These are phyloP conservation scores for Alternaria panax DNA, from an alignment of 2,329 filamentous ascomycete genomes.

Conservation along the genomic window DNA sequence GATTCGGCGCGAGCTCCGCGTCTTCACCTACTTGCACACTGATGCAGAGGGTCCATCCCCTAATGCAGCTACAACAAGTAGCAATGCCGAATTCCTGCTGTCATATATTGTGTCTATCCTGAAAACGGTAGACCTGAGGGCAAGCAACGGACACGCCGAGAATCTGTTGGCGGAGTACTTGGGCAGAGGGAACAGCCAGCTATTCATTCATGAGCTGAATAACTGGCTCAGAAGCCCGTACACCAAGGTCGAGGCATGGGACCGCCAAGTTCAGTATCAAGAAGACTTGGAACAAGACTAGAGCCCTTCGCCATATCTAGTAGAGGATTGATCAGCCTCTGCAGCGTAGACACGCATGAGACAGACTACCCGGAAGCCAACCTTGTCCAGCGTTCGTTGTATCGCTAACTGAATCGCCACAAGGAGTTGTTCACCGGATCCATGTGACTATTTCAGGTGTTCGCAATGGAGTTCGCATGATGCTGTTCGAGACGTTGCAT, in stretches of 20 bases:
- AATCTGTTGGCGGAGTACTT: slow-evolving; percentile 80
- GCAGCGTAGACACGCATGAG: background rate
- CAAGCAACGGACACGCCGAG: slow-evolving; percentile 78
- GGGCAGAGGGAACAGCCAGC: slow-evolving; percentile 72
- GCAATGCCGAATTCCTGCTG: slow-evolving; percentile 82
- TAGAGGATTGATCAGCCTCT: background rate
- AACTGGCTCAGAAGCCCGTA: slow-evolving; percentile 85
- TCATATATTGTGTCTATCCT: slow-evolving; percentile 86
- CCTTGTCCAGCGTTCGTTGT: background rate
- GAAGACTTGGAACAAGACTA: slow-evolving; percentile 15
- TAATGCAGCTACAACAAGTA: slow-evolving; percentile 51
- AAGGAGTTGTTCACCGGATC: background rate
- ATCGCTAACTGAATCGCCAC: background rate
- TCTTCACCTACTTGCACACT: slow-evolving; percentile 76
- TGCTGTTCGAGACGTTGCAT: slow-evolving; percentile 2
- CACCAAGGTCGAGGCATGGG: slow-evolving; percentile 76
- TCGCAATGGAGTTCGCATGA: slow-evolving; percentile 2
- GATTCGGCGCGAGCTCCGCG: slow-evolving; percentile 82
- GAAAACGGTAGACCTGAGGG: slow-evolving; percentile 82
- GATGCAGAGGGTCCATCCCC: slow-evolving; percentile 30
- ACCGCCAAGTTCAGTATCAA: slow-evolving; percentile 76
- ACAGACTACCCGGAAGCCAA: background rate
- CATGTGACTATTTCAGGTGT: slow-evolving; percentile 2
- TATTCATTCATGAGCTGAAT: slow-evolving; percentile 86
- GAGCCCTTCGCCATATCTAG: background rate